Base-by-base conservation (phyloP, 768 basidiomycete species). In the Suillus tomentosus region DNA sequence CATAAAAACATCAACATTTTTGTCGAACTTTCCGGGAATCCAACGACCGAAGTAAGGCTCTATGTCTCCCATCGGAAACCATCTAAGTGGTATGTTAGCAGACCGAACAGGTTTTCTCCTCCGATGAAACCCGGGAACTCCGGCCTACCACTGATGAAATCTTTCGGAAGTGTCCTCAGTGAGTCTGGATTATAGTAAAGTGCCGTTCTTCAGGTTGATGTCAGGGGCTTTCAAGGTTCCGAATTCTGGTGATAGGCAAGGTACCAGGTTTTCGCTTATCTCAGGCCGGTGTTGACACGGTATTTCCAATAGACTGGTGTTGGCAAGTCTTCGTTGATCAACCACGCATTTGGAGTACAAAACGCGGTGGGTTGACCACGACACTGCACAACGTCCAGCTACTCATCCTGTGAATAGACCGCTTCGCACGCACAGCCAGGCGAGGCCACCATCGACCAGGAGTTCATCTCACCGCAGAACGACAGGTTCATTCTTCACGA, bases 401-500 rank as follows among this genome's bases (percentile, higher is more conserved):
- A 51, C 7, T 27, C 15, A 51, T 27, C 4, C 1, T 27, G 15
- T 27, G 8, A 17, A 15, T 9, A 51, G 50, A 51, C 7, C 2
- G 1, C 27, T 17, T 31, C 50, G 2, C 50, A 51, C 9, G 2
- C 27, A 9, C 27, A 1, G 50, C 50, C 50, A 17, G 50, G 50
- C 27, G 27, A 27, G 40, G 65, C 64, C 39, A 39, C 36, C 39
- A 69, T 69, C 34, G 58, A 69, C n/a, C 37, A 36, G 1, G 68
- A 66, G 40, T 36, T 69, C 39, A 57, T 43, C 40, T 67, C 68
- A 15, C 36, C 15, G 22, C 37, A 66, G 39, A 69, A 69, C 34
- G 6, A 34, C 5, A 54, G 42, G 31, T 55, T 69, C 51, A 43
- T 69, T 40, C 65, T 69, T 3, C 68, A 69, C 37, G 68, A 69